Evolutionary conservation across 768 basidiomycete species (phyloP).

Genomic region (Clitopilus hobsonii): DNA sequence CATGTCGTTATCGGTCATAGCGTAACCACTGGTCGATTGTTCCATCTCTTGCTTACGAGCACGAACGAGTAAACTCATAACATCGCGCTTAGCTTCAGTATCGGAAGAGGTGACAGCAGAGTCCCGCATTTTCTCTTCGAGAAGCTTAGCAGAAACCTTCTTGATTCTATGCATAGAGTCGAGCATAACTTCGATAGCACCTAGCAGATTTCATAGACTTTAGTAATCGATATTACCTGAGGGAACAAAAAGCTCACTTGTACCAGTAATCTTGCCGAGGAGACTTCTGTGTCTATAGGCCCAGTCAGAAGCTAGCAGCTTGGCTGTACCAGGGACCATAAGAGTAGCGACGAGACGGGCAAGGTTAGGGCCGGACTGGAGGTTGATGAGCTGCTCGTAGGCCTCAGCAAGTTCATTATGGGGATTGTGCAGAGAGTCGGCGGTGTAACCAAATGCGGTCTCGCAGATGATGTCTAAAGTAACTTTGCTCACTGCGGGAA

Average conservation of each 20-base stretch:
- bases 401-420: conserved; percentile 43
- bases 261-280: conserved; percentile 17
- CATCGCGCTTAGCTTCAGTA: conserved; percentile 39
- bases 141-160: conserved; percentile 33
- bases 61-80: conserved; percentile 46
- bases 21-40: conserved; percentile 26
- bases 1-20: conserved; percentile 43
- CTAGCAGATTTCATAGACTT: no score
- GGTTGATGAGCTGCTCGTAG: conserved; percentile 35
- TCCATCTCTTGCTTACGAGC: conserved; percentile 35
- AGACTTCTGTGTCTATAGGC: conserved; percentile 29
- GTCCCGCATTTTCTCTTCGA: conserved; percentile 36
- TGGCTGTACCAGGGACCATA: conserved; percentile 31
- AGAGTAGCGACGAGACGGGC: conserved; percentile 30
- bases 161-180: conserved; percentile 39
- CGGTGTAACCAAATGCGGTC: conserved; percentile 43
- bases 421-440: conserved; percentile 41
- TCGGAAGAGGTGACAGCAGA: conserved; percentile 26
- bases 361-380: conserved; percentile 35
- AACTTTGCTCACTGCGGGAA: conserved; percentile 39
- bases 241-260: conserved; percentile 11
- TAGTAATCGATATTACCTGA: no score
- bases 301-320: conserved; percentile 29
- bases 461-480: conserved; percentile 51
- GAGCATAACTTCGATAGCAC: conserved; percentile 14